These are phyloP conservation scores for Pyrenula aspistea DNA, from an alignment of 495 filamentous ascomycete genomes.

Conservation along the genomic window DNA sequence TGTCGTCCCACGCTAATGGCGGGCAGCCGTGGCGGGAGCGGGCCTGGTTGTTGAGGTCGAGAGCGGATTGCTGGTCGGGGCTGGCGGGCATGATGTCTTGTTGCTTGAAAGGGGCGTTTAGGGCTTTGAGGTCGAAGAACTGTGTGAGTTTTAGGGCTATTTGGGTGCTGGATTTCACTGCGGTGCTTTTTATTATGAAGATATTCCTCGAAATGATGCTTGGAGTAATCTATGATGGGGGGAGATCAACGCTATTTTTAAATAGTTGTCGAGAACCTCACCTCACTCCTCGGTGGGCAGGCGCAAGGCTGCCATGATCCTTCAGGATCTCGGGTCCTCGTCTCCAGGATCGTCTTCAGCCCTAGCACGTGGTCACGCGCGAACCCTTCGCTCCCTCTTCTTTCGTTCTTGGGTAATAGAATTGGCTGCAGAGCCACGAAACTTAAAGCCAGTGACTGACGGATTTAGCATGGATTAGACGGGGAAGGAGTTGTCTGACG, in stretches of 20 bases:
- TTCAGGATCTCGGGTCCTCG: neutral
- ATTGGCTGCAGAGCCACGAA: too few species aligned
- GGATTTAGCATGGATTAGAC: too few species aligned
- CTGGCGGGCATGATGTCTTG: neutral
- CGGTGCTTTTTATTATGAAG: too few species aligned
- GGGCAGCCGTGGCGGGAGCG: neutral
- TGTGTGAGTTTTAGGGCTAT: neutral
- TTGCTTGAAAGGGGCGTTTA: neutral
- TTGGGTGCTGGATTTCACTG: neutral
- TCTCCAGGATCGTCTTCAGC: neutral
- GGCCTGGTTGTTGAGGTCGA: conserved; percentile 1
- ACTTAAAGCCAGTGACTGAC: too few species aligned
- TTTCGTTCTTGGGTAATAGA: too few species aligned
- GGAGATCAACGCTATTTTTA: neutral
- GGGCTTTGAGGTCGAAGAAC: neutral
- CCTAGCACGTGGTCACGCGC: too few species aligned
- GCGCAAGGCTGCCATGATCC: neutral
- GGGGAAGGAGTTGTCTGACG: too few species aligned
- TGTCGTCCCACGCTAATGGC: neutral
- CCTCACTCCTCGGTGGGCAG: neutral
- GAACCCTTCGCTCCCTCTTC: too few species aligned
- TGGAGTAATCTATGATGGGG: neutral
- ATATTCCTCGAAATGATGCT: too few species aligned
- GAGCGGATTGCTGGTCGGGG: neutral
- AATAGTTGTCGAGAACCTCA: neutral